phyloP scores from a whole-genome alignment of 1,284 basidiomycete species.

The Xanthoconium separans region DNA sequence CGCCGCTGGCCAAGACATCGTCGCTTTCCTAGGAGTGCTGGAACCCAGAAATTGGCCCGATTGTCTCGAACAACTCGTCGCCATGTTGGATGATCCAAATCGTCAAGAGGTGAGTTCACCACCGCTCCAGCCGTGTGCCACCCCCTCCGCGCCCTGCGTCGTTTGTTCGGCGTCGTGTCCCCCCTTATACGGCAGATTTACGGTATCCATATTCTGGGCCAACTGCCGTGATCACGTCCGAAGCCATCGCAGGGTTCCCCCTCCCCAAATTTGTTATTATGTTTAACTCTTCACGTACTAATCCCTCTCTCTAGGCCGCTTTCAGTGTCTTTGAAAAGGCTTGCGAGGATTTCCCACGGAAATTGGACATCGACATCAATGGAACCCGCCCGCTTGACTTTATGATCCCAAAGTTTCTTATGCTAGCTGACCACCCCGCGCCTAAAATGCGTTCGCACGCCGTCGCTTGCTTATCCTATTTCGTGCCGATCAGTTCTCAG shows the following conservation, averaged over 20 bases:
- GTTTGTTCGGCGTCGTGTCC: conserved; percentile 9
- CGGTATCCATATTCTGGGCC: background rate
- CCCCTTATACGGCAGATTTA: conserved; percentile 7
- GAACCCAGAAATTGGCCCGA: conserved; percentile 93
- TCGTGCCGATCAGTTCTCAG: conserved; percentile 82
- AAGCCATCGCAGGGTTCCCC: conserved; percentile 2
- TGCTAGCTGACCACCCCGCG: conserved; percentile 79
- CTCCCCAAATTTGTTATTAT: no score
- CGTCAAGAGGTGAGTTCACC: conserved; percentile 75
- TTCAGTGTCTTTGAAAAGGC: conserved; percentile 95
- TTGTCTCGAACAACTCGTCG: conserved; percentile 81
- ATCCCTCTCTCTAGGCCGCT: conserved; percentile 63
- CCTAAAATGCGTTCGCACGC: conserved; percentile 92
- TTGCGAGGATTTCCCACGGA: conserved; percentile 95
- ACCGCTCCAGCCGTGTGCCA: background rate
- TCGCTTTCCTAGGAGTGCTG: conserved; percentile 80
- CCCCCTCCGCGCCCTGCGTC: conserved; percentile 1
- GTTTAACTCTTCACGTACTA: conserved; percentile 13
- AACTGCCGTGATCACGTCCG: conserved; percentile 22
- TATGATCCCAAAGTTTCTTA: conserved; percentile 94
- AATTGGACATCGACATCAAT: conserved; percentile 90
- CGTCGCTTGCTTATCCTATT: conserved; percentile 92
- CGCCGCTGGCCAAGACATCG: conserved; percentile 89
- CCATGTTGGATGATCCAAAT: conserved; percentile 74
- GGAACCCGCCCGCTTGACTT: conserved; percentile 87